Evolutionary conservation across 2,329 filamentous ascomycete genomes (phyloP).

Genomic region (Cylindrodendrum hubeiense): DNA sequence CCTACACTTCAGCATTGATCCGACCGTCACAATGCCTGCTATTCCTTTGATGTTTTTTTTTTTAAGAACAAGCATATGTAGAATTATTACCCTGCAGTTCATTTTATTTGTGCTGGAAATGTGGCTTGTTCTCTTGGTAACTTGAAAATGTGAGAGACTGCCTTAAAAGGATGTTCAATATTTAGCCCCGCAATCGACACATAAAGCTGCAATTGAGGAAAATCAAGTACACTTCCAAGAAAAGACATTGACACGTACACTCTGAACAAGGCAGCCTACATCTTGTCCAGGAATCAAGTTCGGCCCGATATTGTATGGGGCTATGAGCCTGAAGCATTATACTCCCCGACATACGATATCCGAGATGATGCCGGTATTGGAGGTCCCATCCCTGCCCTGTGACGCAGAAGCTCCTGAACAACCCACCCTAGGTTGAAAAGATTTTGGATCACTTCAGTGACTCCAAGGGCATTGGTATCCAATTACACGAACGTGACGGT

Average conservation of each 20-base stretch:
- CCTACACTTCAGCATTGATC: too few relatives aligned
- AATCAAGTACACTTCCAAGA: constrained; percentile 42
- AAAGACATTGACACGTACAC: constrained; percentile 37
- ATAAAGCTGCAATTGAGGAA: constrained; percentile 34
- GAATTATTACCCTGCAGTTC: too few relatives aligned
- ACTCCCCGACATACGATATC: constrained; percentile 38
- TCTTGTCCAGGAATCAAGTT: constrained; percentile 43
- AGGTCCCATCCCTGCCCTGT: constrained; percentile 45
- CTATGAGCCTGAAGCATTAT: too few relatives aligned
- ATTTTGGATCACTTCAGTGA: constrained; percentile 44
- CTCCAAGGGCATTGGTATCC: constrained; percentile 39
- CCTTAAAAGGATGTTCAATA: too few relatives aligned
- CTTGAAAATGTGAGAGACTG: too few relatives aligned
- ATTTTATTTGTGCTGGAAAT: too few relatives aligned
- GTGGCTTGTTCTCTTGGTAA: too few relatives aligned
- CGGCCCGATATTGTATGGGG: constrained; percentile 43
- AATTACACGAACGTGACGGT: constrained; percentile 41
- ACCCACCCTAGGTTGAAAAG: constrained; percentile 39
- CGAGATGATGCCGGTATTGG: constrained; percentile 44
- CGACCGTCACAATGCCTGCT: too few relatives aligned
- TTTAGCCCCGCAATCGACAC: constrained; percentile 39
- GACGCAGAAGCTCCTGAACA: constrained; percentile 43
- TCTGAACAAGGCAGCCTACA: constrained; percentile 36
- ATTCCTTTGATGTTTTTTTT: too few relatives aligned
- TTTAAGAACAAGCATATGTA: too few relatives aligned